Evolutionary conservation across 2,329 filamentous ascomycete genomes (phyloP).

Genomic region (Fusarium pseudocircinatum): DNA sequence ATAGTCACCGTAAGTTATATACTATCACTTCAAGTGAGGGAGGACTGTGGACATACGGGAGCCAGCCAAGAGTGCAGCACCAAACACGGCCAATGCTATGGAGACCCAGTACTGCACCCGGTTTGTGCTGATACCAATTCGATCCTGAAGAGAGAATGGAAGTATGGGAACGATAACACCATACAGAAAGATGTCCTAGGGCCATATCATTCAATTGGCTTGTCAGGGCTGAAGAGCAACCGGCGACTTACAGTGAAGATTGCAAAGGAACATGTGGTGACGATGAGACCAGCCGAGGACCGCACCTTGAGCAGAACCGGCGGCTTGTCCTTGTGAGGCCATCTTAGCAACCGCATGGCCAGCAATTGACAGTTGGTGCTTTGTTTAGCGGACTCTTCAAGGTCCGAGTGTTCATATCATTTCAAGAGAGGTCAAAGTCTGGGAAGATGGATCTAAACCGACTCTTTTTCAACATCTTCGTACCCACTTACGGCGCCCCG

Average conservation of each 20-base stretch:
- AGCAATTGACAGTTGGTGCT: neutral
- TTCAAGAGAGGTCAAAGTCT: neutral
- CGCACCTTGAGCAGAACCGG: conserved; percentile 45
- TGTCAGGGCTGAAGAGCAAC: neutral
- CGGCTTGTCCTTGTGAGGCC: conserved; percentile 34
- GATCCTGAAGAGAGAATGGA: conserved; percentile 45
- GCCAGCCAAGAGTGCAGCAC: conserved; percentile 43
- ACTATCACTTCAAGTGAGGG: neutral
- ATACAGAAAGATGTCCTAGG: conserved; percentile 49
- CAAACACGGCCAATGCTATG: conserved; percentile 48
- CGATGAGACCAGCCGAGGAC: conserved; percentile 47
- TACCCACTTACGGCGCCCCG: conserved; percentile 24
- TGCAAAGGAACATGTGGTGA: conserved; percentile 47
- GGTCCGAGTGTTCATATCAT: neutral
- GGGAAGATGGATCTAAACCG: conserved; percentile 1
- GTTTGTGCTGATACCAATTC: conserved; percentile 38
- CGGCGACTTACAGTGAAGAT: conserved; percentile 46
- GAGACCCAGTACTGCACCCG: conserved; percentile 51
- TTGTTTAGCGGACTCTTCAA: neutral
- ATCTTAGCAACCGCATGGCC: conserved; percentile 29
- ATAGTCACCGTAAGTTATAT: neutral
- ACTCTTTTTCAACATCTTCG: conserved; percentile 5
- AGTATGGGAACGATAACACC: conserved; percentile 49
- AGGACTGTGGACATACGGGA: conserved; percentile 43
- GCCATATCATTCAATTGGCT: neutral